phyloP scores from a whole-genome alignment of 768 basidiomycete genomes.

The Arthromyces matolae region DNA sequence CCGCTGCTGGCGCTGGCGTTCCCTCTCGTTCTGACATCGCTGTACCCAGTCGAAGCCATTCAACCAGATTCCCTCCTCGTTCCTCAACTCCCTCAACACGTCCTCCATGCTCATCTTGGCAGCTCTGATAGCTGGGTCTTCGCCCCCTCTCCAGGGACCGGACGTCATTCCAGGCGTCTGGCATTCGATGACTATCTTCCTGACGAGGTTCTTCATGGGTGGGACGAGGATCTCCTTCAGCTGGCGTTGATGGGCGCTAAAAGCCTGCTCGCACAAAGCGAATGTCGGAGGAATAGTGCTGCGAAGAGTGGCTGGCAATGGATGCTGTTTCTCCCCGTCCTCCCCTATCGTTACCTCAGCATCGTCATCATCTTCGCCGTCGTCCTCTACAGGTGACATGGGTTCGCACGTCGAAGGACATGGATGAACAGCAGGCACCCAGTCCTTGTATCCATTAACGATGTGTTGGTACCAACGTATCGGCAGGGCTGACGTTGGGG shows the following conservation, averaged over 20 bases:
- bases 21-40: slow-evolving; percentile 42
- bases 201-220: slow-evolving; percentile 65
- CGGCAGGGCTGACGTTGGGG: slow-evolving; percentile 64
- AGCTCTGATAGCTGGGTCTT: slow-evolving; percentile 58
- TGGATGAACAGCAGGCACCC: slow-evolving; percentile 45
- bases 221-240: slow-evolving; percentile 59
- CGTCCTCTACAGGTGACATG: too few species aligned
- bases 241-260: slow-evolving; percentile 53
- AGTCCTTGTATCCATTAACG: slow-evolving; percentile 34
- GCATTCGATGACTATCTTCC: slow-evolving; percentile 63
- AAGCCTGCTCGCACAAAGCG: slow-evolving; percentile 61
- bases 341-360: too few species aligned
- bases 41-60: slow-evolving; percentile 71
- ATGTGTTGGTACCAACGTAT: slow-evolving; percentile 55
- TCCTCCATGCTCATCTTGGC: slow-evolving; percentile 58
- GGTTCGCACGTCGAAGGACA: slow-evolving; percentile 57
- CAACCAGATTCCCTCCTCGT: slow-evolving; percentile 66
- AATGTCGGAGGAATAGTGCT: slow-evolving; percentile 59
- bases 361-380: slow-evolving; percentile 20
- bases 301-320: slow-evolving; percentile 41
- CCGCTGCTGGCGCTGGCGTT: too few species aligned
- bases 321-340: too few species aligned
- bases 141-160: slow-evolving; percentile 24
- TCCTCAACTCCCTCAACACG: slow-evolving; percentile 51
- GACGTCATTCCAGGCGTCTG: slow-evolving; percentile 31